Percentiles rank a stretch among this genome's conserved stretches.
Conservation (phyloP, 352 stramenopile species). For the Vaucheria bursata region DNA sequence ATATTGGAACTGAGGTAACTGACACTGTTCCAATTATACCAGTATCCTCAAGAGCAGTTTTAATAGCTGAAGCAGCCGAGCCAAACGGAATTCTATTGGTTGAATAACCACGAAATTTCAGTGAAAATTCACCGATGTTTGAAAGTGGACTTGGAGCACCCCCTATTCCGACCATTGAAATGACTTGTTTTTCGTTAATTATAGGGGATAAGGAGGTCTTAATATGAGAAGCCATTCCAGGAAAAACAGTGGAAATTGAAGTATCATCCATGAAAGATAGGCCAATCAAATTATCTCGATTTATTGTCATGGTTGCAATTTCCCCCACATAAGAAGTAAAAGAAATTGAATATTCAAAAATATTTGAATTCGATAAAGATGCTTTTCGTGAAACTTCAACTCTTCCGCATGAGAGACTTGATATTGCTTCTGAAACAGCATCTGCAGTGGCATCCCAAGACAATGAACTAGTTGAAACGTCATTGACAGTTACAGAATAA, state of each 20-base stretch:
- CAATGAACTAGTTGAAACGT: conserved; percentile 54
- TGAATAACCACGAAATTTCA: conserved; percentile 60
- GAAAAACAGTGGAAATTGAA: conserved; percentile 2
- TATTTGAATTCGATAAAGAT: not conserved
- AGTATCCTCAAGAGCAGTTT: conserved; percentile 61
- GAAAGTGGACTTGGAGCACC: not conserved
- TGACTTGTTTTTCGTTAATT: conserved; percentile 18
- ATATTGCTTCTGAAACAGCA: not conserved
- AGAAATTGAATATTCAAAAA: conserved; percentile 20
- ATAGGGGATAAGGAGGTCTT: conserved; percentile 23
- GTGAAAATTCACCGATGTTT: conserved; percentile 23
- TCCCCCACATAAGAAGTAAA: conserved; percentile 32
- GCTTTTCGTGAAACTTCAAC: not conserved
- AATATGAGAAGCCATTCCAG: conserved; percentile 28
- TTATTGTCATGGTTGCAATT: conserved; percentile 12
- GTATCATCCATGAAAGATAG: conserved; percentile 7
- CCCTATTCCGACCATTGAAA: not conserved
- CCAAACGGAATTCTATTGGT: conserved; percentile 60
- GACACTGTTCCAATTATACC: conserved; percentile 56
- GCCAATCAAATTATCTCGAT: not conserved
- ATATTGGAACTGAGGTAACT: conserved; percentile 41
- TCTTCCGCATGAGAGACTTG: not conserved
- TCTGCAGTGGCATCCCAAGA: not conserved
- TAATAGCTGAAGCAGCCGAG: conserved; percentile 47
- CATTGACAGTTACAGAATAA: conserved; percentile 65